phyloP scores from a whole-genome alignment of 2,329 filamentous ascomycete genomes.

The Pyricularia pennisetigena region DNA sequence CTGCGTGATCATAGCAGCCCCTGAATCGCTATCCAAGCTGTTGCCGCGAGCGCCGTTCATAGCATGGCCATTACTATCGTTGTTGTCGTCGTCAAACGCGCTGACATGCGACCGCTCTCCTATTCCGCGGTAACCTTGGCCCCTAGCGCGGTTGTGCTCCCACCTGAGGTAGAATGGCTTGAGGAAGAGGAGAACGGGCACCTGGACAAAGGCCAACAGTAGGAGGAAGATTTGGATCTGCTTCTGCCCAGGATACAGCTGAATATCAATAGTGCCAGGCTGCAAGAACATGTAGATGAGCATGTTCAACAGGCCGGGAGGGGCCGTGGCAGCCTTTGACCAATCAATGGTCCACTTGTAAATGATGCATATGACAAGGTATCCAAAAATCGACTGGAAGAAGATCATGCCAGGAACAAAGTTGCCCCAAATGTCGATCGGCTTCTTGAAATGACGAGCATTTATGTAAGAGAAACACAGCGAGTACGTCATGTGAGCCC shows the following conservation, averaged over 20 bases:
- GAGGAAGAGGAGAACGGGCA: constrained; percentile 83
- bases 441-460: constrained; percentile 86
- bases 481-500: constrained; percentile 98
- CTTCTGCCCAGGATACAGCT: constrained; percentile 70
- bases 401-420: constrained; percentile 98
- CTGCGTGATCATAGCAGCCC: constrained; percentile 79
- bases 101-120: constrained; percentile 82
- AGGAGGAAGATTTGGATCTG: constrained; percentile 68
- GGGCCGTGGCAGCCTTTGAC: constrained; percentile 52
- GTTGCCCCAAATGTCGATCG: constrained; percentile 94
- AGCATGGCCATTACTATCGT: constrained; percentile 51
- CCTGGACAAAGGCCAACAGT: constrained; percentile 73
- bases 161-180: constrained; percentile 93
- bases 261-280: constrained; percentile 64
- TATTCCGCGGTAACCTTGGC: constrained; percentile 83
- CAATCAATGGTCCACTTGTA: constrained; percentile 97
- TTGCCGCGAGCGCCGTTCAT: constrained; percentile 11
- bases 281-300: constrained; percentile 98
- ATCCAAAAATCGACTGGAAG: constrained; percentile 98
- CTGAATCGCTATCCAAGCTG: constrained; percentile 58
- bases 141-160: constrained; percentile 85
- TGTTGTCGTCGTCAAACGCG: constrained; percentile 82
- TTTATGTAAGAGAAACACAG: constrained; percentile 90
- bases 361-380: constrained; percentile 84
- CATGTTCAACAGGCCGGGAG: constrained; percentile 94